Evolutionary conservation across 441 rosid genomes (phyloP), one percentile per base, ranked within the genome.

Genomic region (Flueggea neowawraea): DNA sequence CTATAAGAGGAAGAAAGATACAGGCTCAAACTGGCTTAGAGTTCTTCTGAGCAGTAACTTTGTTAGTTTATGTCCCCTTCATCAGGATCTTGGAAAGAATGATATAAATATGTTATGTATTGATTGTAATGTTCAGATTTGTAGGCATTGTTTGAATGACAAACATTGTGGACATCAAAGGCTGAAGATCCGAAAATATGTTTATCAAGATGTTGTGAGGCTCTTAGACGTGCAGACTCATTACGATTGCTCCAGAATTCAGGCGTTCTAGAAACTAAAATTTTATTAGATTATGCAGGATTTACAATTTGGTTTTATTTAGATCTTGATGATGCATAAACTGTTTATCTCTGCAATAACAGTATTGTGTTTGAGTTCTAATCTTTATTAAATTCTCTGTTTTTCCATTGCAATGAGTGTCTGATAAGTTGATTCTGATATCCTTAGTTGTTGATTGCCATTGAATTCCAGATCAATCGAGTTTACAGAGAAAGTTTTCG

Each of bases 181-280:
- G 45, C 84, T 94, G 64, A 96, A 89, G 95, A 90, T 94, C 91
- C 85, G 90, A 83, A 94, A 85, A 62, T 94, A 90, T 68, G 95
- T 87, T 52, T 94, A 90, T 64, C 95, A 94, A 8, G 90, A 94
- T 63, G 97, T 94, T 41, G 86, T 90, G 60, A 88, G 95, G 22
- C 83, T 90, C 15, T 86, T 80, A 32, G 93, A 94, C 52, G 73
- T 90, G 49, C 91, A 90, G 74, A 80, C 79, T 47, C 75, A 87
- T 62, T 80, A 88, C 15, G 96, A 94, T 62, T 94, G 98, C 62
- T 83, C 96, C 61, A 77, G 62, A 79, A 94, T 94, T 75, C 96
- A 94, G 97, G 98, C 90, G 28, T 69, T 31, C 54, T 15, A 6
- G 10, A 43, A 43, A 43, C 45, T 43, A 22, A 22, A 22, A 22